phyloP scores from a whole-genome alignment of 495 filamentous ascomycete species.

The Aspergillus incahuasiensis region DNA sequence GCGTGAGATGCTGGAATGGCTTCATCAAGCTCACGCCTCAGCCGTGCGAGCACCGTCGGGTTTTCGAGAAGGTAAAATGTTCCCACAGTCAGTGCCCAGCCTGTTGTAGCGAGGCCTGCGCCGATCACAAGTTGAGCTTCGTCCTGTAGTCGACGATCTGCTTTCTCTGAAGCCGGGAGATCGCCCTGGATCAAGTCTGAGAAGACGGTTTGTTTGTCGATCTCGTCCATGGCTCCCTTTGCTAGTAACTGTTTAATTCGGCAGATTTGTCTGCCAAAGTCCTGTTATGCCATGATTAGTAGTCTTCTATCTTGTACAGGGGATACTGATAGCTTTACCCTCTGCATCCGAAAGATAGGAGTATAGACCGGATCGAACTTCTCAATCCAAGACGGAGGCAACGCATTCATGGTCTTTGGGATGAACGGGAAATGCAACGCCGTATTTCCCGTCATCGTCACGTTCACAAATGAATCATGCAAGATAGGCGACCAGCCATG shows the following conservation, averaged over 20 bases:
- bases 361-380: constrained; percentile 2
- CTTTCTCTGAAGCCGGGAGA: not conserved
- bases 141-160: constrained; percentile 2
- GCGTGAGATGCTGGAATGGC: not conserved
- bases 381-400: not conserved
- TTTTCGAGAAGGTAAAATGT: constrained; percentile 2
- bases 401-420: not conserved
- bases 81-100: constrained; percentile 1
- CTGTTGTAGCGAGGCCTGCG: constrained; percentile 2
- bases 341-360: constrained; percentile 4
- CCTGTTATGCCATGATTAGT: not conserved
- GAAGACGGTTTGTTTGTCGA: not conserved
- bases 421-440: not conserved
- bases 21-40: not conserved
- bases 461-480: not conserved
- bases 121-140: not conserved
- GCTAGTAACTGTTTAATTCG: not conserved
- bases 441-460: not conserved
- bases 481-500: not conserved
- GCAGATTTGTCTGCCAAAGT: not conserved
- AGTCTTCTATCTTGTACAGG: no score
- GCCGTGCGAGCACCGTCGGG: not conserved
- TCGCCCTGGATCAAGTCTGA: constrained; percentile 1
- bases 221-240: not conserved
- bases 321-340: no score